A percentile compares a stretch with the other conserved stretches of the same genome.
These are phyloP conservation scores for Ceratocystis colombiana DNA, from an alignment of 2,329 filamentous ascomycete species.

Conservation along the genomic window DNA sequence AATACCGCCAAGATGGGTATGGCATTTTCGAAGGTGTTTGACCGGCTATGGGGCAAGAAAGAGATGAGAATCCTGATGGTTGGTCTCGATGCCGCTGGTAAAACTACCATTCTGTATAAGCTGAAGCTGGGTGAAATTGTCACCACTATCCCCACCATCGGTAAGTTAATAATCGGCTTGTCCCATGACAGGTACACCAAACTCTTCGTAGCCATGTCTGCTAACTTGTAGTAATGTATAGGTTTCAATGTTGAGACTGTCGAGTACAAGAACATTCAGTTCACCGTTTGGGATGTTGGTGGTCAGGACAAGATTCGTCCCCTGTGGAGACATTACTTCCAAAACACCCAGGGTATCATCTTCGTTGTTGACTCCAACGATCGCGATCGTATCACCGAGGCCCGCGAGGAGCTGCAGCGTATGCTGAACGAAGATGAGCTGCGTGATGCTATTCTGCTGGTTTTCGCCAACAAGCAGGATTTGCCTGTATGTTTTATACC, in stretches of 20 bases:
- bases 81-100: conserved; percentile 97
- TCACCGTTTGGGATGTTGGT: conserved; percentile 99
- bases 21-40: conserved; percentile 91
- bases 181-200: background rate
- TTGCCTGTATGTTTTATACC: conserved; percentile 60
- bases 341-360: conserved; percentile 98
- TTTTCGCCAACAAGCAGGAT: conserved; percentile 99
- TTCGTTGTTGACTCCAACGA: conserved; percentile 99
- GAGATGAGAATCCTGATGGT: conserved; percentile 99
- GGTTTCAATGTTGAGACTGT: conserved; percentile 99
- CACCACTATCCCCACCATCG: conserved; percentile 97
- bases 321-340: conserved; percentile 99
- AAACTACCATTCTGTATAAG: conserved; percentile 99
- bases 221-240: conserved; percentile 31
- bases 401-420: conserved; percentile 88
- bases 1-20: conserved; percentile 65
- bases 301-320: conserved; percentile 99
- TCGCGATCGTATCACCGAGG: conserved; percentile 94
- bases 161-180: conserved; percentile 41
- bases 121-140: conserved; percentile 99
- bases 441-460: conserved; percentile 87
- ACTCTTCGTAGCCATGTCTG: background rate
- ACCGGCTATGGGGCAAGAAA: conserved; percentile 97
- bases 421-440: conserved; percentile 99
- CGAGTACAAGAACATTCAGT: conserved; percentile 99